Conservation (phyloP, 306 rosid genomes). For the Prunus persica region DNA sequence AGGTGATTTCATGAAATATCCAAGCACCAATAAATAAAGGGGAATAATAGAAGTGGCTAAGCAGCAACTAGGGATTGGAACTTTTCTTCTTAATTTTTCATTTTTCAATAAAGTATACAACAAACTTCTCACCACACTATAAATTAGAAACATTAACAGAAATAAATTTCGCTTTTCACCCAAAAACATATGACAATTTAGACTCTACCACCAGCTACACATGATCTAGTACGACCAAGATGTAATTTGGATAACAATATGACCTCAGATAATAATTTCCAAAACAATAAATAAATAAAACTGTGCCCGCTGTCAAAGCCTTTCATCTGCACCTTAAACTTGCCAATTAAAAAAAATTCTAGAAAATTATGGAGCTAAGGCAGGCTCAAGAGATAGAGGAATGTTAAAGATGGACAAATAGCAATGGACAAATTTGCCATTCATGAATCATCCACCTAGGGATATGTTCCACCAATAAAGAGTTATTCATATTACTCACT, state of each 20-base stretch:
- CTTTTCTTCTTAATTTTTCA: neutral
- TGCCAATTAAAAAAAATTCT: neutral
- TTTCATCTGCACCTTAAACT: neutral
- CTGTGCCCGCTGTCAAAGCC: neutral
- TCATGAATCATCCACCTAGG: neutral
- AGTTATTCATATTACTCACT: neutral
- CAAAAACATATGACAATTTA: no score
- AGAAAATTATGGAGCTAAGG: neutral
- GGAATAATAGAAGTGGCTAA: neutral
- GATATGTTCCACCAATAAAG: neutral
- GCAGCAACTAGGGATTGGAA: neutral
- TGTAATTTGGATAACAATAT: no score
- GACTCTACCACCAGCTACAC: no score
- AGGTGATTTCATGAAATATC: neutral
- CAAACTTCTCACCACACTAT: neutral
- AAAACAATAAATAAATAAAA: no score
- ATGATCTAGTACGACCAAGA: no score
- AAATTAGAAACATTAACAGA: no score
- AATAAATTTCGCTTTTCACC: no score
- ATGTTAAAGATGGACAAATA: neutral
- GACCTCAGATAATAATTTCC: no score
- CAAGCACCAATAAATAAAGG: neutral
- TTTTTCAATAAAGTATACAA: neutral
- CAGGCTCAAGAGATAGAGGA: neutral
- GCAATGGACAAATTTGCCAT: neutral